phyloP scores from a whole-genome alignment of 768 basidiomycete genomes.

The Rhodotorula graminis region DNA sequence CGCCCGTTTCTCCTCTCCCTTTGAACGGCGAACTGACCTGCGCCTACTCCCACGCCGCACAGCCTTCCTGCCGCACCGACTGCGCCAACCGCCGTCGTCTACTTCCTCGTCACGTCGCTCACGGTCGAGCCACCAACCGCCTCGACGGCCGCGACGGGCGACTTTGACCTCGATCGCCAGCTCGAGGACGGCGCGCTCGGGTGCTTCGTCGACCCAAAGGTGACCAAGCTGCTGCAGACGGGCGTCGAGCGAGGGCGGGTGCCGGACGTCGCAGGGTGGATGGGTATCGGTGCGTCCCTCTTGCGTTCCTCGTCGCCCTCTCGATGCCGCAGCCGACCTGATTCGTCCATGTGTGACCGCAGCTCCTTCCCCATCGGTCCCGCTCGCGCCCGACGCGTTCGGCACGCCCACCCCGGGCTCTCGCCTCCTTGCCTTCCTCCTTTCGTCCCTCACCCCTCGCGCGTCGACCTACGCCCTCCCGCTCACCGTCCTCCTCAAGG shows the following conservation, averaged over 20 bases:
- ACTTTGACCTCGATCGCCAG: conserved; percentile 47
- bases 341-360: no score
- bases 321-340: no score
- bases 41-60: not conserved
- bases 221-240: conserved; percentile 71
- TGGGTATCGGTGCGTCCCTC: conserved; percentile 46
- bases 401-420: conserved; percentile 18
- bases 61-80: conserved; percentile 36
- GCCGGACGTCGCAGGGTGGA: conserved; percentile 55
- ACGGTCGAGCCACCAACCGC: not conserved
- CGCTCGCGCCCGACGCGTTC: conserved; percentile 21
- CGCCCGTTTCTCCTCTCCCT: no score
- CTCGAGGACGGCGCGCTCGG: conserved; percentile 66
- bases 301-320: not conserved
- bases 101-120: conserved; percentile 72
- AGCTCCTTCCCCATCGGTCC: not conserved
- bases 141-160: conserved; percentile 26
- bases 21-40: no score
- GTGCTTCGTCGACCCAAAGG: conserved; percentile 69
- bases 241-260: conserved; percentile 67
- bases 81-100: conserved; percentile 55
- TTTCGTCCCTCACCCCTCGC: conserved; percentile 58
- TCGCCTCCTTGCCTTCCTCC: conserved; percentile 55
- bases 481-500: conserved; percentile 70
- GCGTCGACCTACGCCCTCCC: conserved; percentile 62